Percentiles rank a stretch among this genome's conserved stretches.
These are phyloP conservation scores for Starmera stellimalicola DNA, from an alignment of 1,139 yeast genomes.

Conservation along the genomic window DNA sequence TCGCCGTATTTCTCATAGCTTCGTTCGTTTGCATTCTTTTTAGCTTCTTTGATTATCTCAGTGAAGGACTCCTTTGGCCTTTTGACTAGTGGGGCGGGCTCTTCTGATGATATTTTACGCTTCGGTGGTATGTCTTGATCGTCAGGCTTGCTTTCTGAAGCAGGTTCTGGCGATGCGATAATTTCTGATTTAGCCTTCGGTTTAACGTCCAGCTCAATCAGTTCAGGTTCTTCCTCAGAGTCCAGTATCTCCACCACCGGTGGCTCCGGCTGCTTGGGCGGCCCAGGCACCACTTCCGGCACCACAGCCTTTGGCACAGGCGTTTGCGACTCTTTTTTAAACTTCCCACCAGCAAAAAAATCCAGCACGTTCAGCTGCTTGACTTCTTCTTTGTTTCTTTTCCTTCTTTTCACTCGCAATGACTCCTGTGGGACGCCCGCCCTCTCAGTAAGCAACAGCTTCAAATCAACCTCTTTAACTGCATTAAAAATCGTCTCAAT, in stretches of 20 bases:
- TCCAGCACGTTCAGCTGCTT: conserved; percentile 24
- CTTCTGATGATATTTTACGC: neutral
- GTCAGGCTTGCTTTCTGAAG: no score
- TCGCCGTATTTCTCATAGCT: conserved; percentile 22
- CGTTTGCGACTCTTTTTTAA: conserved; percentile 6
- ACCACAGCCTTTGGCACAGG: neutral
- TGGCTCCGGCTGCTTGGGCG: neutral
- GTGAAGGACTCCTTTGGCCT: conserved; percentile 7
- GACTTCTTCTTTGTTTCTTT: conserved; percentile 9
- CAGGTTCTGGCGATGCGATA: no score
- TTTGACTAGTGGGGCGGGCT: neutral
- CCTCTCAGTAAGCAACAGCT: conserved; percentile 6
- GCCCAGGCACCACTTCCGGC: neutral
- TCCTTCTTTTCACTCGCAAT: conserved; percentile 5
- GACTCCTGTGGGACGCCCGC: conserved; percentile 2
- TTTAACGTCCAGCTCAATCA: neutral
- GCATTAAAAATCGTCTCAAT: conserved; percentile 12
- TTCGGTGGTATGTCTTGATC: no score
- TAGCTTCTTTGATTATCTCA: conserved; percentile 19
- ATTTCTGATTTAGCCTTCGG: no score
- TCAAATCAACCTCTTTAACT: conserved; percentile 6
- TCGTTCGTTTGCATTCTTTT: conserved; percentile 22
- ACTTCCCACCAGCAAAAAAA: conserved; percentile 28
- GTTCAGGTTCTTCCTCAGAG: neutral
- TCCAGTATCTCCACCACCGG: neutral